Evolutionary conservation across 805 yeast species (phyloP), one percentile per base, ranked within the genome.

Genomic region (Kluyveromyces dobzhanskii): DNA sequence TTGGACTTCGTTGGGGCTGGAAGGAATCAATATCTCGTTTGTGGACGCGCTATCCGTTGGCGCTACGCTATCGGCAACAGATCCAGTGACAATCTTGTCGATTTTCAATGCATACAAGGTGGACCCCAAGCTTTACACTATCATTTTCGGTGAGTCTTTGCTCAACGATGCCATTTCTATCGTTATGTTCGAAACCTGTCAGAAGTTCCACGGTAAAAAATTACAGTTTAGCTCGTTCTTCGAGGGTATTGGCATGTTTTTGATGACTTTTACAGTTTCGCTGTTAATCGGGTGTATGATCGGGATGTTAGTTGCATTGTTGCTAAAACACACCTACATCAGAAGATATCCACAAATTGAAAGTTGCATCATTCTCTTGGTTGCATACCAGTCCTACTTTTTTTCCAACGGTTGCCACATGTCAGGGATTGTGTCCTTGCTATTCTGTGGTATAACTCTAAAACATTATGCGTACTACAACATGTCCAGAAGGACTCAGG

Each of bases 171-270:
- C 99, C 27, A 94, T 92, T 44, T 87, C 97, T 48, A 92, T 92
- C 58, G 99, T 92, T 51, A 90, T 92, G 95, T 92, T 92, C 66
- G 98, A 92, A 65, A 92, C 99, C 0, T 88, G 97, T 56, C 97
- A 87, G 61, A 85, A 87, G 63, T 86, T 92, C 61, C 94, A 88
- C 53, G 97, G 95, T 32, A 80, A 84, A 48, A 73, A 75, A 17
- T 83, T 90, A 1, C 74, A 76, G 36, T 69, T 85, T 45, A 71
- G 83, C 11, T 78, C 85, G n/a, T 61, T 88, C 34, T 85, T 94
- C 59, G 90, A 86, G 65, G 99, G 98, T 73, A 73, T 86, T 24
- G 95, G 97, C 1, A 71, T 92, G 45, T 92, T 92, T 64, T 60
- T 90, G 56, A 81, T 92, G 83, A 88, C 95, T 1, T 92, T 92